Evolutionary conservation across 1,284 basidiomycete species (phyloP), one percentile per base, ranked within the genome.

Genomic region (Prillingera fragicola): DNA sequence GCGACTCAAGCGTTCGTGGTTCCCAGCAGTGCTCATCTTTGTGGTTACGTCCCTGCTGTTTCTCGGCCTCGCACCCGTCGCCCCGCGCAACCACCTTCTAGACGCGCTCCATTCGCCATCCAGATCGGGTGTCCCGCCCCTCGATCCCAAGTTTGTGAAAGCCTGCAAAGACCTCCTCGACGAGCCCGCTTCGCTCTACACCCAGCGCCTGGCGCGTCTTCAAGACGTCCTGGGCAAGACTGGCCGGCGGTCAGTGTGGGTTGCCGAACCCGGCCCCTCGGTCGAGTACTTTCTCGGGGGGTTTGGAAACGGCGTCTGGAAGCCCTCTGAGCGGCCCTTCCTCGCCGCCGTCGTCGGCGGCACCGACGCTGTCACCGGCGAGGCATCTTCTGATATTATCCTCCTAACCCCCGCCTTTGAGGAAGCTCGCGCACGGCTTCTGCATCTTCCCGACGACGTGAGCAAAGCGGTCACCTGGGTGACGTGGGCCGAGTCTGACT

Each of bases 341-440:
- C 70, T 91, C 5, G 70, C 89, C 26, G 75, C 85, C 37, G 60
- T 90, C 38, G 74, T 76, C 15, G 17, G 45, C 21, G 3, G 28
- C 3, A 57, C 21, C 47, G 54, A 9, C 18, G 56, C 10, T 53
- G 57, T 28, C 71, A 76, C 29, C n/a, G 22, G 37, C n/a, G 27
- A 27, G 27, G 19, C 8, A 0, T 38, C 18, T 2, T 27, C 27
- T 70, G 43, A 74, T 22, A 59, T 88, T 27, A 75, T 76, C 0
- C 63, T 90, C 29, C 70, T 91, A 38, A 84, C 85, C 0, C 87
- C 87, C 0, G 73, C 75, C 37, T 91, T 91, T 50, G 87, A 91
- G 67, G 75, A 77, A 10, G 77, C 80, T 0, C 78, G 87, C 31
- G 85, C 87, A 0, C 79, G 75, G 8, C 52, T 63, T 1, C 46